These are phyloP conservation scores for Cercophora scortea DNA, from an alignment of 495 filamentous ascomycete species.

Conservation along the genomic window DNA sequence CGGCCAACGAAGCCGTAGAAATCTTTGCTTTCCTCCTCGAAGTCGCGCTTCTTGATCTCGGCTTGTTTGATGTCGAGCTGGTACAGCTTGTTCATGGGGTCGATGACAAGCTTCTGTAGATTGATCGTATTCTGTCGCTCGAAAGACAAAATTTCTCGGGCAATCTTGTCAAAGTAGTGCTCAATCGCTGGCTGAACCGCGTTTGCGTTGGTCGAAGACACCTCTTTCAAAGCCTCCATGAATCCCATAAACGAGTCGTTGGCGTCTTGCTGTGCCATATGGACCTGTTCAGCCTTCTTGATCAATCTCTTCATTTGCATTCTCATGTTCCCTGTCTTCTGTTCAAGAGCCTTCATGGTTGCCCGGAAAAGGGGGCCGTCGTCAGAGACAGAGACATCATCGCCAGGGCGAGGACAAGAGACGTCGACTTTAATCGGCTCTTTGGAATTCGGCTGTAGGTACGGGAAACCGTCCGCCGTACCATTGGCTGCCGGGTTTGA, in stretches of 20 bases:
- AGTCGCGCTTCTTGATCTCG: conserved; percentile 93
- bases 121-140: conserved; percentile 77
- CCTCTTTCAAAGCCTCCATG: conserved; percentile 80
- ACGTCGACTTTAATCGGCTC: conserved; percentile 79
- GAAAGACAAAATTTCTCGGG: conserved; percentile 78
- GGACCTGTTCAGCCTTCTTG: conserved; percentile 80
- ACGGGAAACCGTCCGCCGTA: conserved; percentile 23
- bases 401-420: conserved; percentile 73
- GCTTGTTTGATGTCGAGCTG: conserved; percentile 96
- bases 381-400: conserved; percentile 79
- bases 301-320: conserved; percentile 91
- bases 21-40: conserved; percentile 95
- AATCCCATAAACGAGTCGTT: conserved; percentile 79
- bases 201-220: conserved; percentile 84
- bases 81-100: conserved; percentile 86
- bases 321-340: conserved; percentile 93
- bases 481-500: conserved; percentile 48
- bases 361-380: conserved; percentile 95
- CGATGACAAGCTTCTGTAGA: conserved; percentile 87
- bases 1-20: conserved; percentile 92
- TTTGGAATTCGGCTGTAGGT: conserved; percentile 28
- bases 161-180: conserved; percentile 97
- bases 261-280: conserved; percentile 68
- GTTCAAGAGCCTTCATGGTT: conserved; percentile 93
- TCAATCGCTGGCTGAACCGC: conserved; percentile 93